Conservation (phyloP, 2,329 filamentous ascomycete species). For the Neofusicoccum cordaticola region DNA sequence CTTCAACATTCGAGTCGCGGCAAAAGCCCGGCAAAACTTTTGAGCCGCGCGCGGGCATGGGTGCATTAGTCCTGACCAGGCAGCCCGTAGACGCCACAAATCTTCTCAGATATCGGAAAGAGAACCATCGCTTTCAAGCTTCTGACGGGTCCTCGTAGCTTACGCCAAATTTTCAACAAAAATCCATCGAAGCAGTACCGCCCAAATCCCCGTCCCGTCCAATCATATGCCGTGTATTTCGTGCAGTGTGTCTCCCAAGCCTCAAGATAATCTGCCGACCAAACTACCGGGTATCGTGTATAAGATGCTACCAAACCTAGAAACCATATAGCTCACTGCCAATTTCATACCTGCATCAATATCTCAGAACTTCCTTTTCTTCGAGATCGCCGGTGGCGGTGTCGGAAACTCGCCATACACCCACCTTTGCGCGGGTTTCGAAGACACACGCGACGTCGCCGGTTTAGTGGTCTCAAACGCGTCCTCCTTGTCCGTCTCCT, state of each 20-base stretch:
- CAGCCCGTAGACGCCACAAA: too few species aligned
- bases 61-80: too few species aligned
- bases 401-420: not conserved
- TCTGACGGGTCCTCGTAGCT: too few species aligned
- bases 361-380: not conserved
- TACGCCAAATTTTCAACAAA: not conserved
- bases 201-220: not conserved
- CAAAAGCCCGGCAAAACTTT: too few species aligned
- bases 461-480: not conserved
- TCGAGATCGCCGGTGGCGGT: not conserved
- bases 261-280: too few species aligned
- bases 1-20: not conserved
- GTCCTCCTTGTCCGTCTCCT: not conserved
- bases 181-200: not conserved
- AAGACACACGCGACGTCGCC: too few species aligned
- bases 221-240: not conserved
- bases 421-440: not conserved
- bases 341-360: not conserved
- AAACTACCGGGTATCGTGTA: not conserved
- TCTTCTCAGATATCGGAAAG: too few species aligned
- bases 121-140: too few species aligned
- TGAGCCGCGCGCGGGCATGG: too few species aligned
- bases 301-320: not conserved
- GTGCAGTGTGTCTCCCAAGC: too few species aligned
- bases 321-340: too few species aligned